Evolutionary conservation across 2,329 filamentous ascomycete species (phyloP), one percentile per base, ranked within the genome.

Genomic region (Neonectria ditissima): DNA sequence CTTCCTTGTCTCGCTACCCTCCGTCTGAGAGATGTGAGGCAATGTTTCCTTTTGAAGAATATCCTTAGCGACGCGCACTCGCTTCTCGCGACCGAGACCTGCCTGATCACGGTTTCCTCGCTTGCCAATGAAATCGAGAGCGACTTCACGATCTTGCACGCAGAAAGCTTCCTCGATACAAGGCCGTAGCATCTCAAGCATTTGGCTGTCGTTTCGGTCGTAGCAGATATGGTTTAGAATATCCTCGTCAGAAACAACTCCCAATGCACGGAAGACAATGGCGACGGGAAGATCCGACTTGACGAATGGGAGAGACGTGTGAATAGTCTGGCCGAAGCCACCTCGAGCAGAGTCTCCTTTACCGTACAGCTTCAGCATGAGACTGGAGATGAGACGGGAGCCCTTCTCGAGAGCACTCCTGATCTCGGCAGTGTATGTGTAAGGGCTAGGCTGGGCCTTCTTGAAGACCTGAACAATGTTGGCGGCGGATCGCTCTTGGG

Each of bases 391-490:
- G 55, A 99, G 87, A 28, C 97, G 88, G 1, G 95, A 97, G 14
- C 97, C 96, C 79, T 97, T 97, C 79, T 99, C 96, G 9, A 98
- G 88, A 2, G 97, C 95, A 79, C 94, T 97, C 80, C 96, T 89
- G 73, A 99, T 97, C 80, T 99, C 96, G 13, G 96, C 97, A 24
- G 95, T 92, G 79, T 96, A 97, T 2, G 94, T 94, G 67, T 93
- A 97, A 10, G 93, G 92, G 69, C 93, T 95, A n/a, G 94, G 93
- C 71, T 91, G 88, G 0, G 95, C 93, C 83, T 99, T 99, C 82
- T 97, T 95, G 88, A 99, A 99, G 28, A 99, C 95, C 80, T 99
- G 96, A 5, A 99, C 96, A 63, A 98, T 99, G 76, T 99, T 99
- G 76, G 95, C 96, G 43, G 96, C 96, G 77, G 94, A 97, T 66